phyloP scores from a whole-genome alignment of 2,329 filamentous ascomycete genomes.

The Colletotrichum sp. region DNA sequence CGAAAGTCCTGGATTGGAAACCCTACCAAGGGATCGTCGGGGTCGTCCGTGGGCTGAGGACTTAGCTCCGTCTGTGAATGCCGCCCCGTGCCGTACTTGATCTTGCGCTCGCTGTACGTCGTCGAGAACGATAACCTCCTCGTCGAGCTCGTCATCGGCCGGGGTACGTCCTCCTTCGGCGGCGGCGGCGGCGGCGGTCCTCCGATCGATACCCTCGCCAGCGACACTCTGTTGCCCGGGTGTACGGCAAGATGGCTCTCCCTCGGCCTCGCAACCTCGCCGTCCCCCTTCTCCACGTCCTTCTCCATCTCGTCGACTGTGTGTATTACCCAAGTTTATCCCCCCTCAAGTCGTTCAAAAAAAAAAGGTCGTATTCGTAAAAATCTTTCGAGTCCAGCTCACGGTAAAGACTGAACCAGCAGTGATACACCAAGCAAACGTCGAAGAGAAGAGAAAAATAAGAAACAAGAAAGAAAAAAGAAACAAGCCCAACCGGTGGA shows the following conservation, averaged over 20 bases:
- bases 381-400: conserved; percentile 4
- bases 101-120: conserved; percentile 34
- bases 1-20: not conserved
- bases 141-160: conserved; percentile 37
- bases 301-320: not conserved
- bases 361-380: not conserved
- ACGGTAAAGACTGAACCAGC: conserved; percentile 10
- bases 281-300: conserved; percentile 1
- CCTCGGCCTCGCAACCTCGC: not conserved
- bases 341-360: not conserved
- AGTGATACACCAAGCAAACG: not conserved
- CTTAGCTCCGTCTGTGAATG: conserved; percentile 49
- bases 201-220: not conserved
- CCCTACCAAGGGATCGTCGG: conserved; percentile 58
- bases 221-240: not conserved
- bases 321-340: not conserved
- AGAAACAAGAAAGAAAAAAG: not conserved
- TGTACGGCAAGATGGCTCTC: not conserved
- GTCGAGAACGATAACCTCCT: conserved; percentile 38
- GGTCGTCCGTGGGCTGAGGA: conserved; percentile 60
- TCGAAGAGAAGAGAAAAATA: not conserved
- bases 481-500: not conserved
- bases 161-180: not conserved
- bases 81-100: conserved; percentile 54
- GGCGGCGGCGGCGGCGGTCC: conserved; percentile 9